Percentiles rank a stretch among this genome's conserved stretches.
Conservation (phyloP, 2,329 filamentous ascomycete species). For the Cytospora paraplurivora region DNA sequence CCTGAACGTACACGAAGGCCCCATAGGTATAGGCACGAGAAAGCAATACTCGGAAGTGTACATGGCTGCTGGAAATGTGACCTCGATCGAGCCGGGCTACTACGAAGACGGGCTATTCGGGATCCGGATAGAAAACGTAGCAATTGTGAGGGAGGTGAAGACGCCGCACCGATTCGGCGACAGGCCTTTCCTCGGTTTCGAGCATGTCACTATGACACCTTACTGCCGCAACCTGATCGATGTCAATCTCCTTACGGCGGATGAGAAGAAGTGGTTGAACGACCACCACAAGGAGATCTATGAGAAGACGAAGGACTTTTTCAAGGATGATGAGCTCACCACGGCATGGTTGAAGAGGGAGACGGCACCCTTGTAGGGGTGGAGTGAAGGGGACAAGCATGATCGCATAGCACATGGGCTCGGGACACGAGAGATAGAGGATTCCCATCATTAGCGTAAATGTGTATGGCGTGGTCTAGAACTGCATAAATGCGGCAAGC, state of each 20-base stretch:
- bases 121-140: conserved; percentile 94
- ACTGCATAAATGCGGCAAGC: conserved; percentile 64
- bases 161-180: conserved; percentile 89
- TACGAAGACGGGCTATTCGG: conserved; percentile 96
- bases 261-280: conserved; percentile 86
- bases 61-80: conserved; percentile 86
- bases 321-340: conserved; percentile 71
- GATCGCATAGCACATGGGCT: background rate
- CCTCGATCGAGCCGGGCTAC: conserved; percentile 95
- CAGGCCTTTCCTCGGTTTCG: conserved; percentile 91
- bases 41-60: conserved; percentile 91
- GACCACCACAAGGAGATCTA: conserved; percentile 79
- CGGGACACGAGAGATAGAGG: conserved; percentile 1
- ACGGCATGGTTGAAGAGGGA: conserved; percentile 84
- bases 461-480: conserved; percentile 34
- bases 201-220: conserved; percentile 96
- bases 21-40: conserved; percentile 91
- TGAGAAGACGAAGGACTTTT: conserved; percentile 77
- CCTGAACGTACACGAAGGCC: conserved; percentile 95
- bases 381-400: conserved; percentile 32
- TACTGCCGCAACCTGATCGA: conserved; percentile 91
- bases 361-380: conserved; percentile 62
- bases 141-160: conserved; percentile 86
- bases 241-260: conserved; percentile 65
- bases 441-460: conserved; percentile 1